These are phyloP conservation scores for Diaporthe amygdali DNA, from an alignment of 2,329 filamentous ascomycete species.

Conservation along the genomic window DNA sequence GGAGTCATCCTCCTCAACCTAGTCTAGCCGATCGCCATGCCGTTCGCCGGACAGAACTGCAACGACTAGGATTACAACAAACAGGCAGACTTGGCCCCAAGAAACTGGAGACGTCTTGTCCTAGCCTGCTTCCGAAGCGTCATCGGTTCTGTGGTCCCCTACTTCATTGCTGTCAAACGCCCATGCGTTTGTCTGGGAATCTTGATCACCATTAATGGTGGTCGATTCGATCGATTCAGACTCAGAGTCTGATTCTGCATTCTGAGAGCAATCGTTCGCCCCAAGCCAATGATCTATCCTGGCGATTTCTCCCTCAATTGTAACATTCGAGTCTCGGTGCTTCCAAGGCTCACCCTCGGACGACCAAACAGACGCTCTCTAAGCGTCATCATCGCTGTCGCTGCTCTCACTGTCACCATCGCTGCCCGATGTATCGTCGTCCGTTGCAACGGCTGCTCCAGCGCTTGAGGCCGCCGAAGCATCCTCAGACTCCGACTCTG, in stretches of 20 bases:
- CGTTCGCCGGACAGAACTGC: background rate
- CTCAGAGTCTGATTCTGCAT: background rate
- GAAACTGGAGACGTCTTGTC: background rate
- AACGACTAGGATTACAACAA: background rate
- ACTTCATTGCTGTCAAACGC: conserved; percentile 9
- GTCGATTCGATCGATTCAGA: no score
- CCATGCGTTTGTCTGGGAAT: no score
- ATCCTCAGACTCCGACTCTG: conserved; percentile 26
- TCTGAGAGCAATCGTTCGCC: background rate
- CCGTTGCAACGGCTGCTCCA: conserved; percentile 20
- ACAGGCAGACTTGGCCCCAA: background rate
- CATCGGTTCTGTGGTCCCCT: conserved; percentile 28
- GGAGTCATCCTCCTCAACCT: background rate
- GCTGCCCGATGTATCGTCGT: conserved; percentile 25
- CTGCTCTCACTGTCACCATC: conserved; percentile 28
- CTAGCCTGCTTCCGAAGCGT: background rate
- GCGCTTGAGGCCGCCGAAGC: conserved; percentile 18
- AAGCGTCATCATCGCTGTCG: conserved; percentile 29
- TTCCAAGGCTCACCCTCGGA: no score
- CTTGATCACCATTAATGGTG: background rate
- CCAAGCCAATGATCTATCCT: background rate
- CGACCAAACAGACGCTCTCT: background rate
- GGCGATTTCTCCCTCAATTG: background rate
- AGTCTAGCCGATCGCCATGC: no score
- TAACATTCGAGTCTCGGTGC: no score